Evolutionary conservation across 139 green algal genomes (phyloP), one percentile per base, ranked within the genome.

Genomic region (Desmodesmus armatus): DNA sequence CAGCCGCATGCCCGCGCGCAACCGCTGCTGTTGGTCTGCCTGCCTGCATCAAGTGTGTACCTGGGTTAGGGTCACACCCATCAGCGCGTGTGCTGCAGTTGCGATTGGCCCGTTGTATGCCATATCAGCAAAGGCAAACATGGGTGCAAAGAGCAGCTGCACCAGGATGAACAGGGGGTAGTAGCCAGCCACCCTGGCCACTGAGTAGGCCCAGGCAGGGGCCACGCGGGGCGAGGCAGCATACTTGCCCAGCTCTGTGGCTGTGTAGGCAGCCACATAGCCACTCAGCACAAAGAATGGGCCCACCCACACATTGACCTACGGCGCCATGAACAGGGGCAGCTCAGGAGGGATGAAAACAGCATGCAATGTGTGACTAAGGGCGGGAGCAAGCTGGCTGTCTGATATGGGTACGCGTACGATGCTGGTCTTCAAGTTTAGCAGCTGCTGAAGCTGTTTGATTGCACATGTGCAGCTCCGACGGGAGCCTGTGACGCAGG

Each of bases 291-390:
- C 80, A 19, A 86, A 86, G 67, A 86, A 86, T 27, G 80, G 47
- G 35, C 80, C 80, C 25, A 86, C 80, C 80, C 80, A 86, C 27
- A 86, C 80, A 47, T 86, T 86, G 53, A 86, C 49, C 78, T 84
- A n/a, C n/a, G n/a, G n/a, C n/a, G n/a, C n/a, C n/a, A n/a, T n/a
- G n/a, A n/a, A n/a, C n/a, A n/a, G n/a, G n/a, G n/a, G n/a, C n/a
- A n/a, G n/a, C n/a, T n/a, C n/a, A n/a, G n/a, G n/a, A n/a, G n/a
- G n/a, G n/a, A n/a, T n/a, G n/a, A n/a, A n/a, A n/a, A n/a, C n/a
- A n/a, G n/a, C n/a, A n/a, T n/a, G n/a, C n/a, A n/a, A n/a, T n/a
- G n/a, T n/a, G n/a, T n/a, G n/a, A n/a, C n/a, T n/a, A n/a, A n/a
- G n/a, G n/a, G n/a, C n/a, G n/a, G n/a, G n/a, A n/a, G n/a, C n/a